Evolutionary conservation across 148 eudicot genomes (phyloP), one percentile per base, ranked within the genome.

Genomic region (Pharnaceum exiguum): DNA sequence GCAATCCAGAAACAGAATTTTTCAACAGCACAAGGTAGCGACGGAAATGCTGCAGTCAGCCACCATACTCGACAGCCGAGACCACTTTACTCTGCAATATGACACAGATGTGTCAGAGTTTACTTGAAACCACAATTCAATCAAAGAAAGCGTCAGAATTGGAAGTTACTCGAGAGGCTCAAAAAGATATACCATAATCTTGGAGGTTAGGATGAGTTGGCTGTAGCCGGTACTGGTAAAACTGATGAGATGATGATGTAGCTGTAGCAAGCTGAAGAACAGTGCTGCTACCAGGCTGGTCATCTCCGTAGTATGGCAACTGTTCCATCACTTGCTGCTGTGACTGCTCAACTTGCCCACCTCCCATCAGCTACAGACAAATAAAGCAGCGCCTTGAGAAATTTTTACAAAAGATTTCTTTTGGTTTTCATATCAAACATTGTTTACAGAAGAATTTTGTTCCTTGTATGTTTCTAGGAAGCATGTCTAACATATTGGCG

Each of bases 151-250:
- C n/a, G n/a, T n/a, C n/a, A n/a, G n/a, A n/a, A n/a, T n/a, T n/a
- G n/a, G n/a, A n/a, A n/a, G n/a, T n/a, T n/a, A 6, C 7, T 24
- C 1, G 3, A 23, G 24, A 55, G 16, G 36, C 16, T 55, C 29
- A 4, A 29, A 5, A 13, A 2, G 18, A 38, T 5, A 6, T 70
- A 70, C 74, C 74, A 51, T 70, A 70, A 26, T 28, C 46, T 48
- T 63, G 74, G 26, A 70, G 63, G 38, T 70, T 70, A 16, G 69
- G 74, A 51, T 63, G 74, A 37, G 74, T 70, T n/a, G 68, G 43
- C 11, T 56, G 74, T 56, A 70, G 74, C 24, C 74, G 74, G 55
- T 50, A 63, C 29, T 64, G 69, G 58, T 19, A 70, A 30, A 62
- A 70, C 16, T 70, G 60, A 32, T 44, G 69, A 37, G 74, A 44